Evolutionary conservation across 2,329 filamentous ascomycete species (phyloP).

Genomic region (Monilinia vaccinii-corymbosi): DNA sequence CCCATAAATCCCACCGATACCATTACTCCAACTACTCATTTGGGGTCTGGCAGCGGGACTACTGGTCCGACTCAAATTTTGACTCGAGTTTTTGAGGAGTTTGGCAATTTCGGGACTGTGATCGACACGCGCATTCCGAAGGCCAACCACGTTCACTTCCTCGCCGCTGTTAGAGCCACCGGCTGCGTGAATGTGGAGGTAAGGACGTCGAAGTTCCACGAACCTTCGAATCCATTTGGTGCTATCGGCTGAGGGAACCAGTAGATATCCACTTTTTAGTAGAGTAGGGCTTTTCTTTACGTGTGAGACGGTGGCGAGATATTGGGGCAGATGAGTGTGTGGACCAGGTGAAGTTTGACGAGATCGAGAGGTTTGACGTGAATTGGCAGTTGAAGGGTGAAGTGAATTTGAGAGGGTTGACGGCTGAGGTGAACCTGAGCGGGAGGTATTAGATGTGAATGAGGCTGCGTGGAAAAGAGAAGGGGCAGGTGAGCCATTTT

Average conservation of each 20-base stretch:
- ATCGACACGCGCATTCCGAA: conserved; percentile 85
- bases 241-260: conserved; percentile 73
- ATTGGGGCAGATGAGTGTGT: conserved; percentile 36
- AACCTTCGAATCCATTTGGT: conserved; percentile 87
- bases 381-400: conserved; percentile 24
- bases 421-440: conserved; percentile 17
- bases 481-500: conserved; percentile 44
- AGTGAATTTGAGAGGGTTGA: conserved; percentile 13
- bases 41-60: background rate
- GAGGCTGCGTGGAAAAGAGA: conserved; percentile 27
- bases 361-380: conserved; percentile 1
- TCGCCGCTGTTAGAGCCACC: conserved; percentile 59
- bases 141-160: conserved; percentile 79
- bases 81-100: conserved; percentile 42
- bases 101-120: conserved; percentile 81
- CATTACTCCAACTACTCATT: conserved; percentile 21
- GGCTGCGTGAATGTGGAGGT: conserved; percentile 80
- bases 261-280: conserved; percentile 78
- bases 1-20: conserved; percentile 14
- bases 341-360: background rate
- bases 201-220: conserved; percentile 83
- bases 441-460: conserved; percentile 36
- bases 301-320: conserved; percentile 67
- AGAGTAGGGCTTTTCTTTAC: conserved; percentile 73
- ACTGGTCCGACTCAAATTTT: background rate